Base-by-base conservation (phyloP, 2,329 filamentous ascomycete genomes). In the Monilinia polystroma region DNA sequence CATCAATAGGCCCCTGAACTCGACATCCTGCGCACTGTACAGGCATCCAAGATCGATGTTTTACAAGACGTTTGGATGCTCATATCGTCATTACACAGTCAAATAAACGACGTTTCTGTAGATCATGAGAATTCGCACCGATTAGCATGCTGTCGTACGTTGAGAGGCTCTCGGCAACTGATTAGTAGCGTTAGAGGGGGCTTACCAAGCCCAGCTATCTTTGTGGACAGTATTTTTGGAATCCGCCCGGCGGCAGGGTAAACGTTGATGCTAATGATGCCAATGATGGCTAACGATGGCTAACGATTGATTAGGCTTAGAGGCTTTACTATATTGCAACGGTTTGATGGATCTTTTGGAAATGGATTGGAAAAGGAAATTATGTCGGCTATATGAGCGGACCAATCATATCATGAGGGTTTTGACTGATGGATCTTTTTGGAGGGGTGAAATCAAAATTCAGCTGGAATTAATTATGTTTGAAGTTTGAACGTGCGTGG, bases 81-180 rank as follows among this genome's bases (percentile, higher is more conserved):
- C 23, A 60, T 12, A 38, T 51, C 57, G 57, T 38, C 57, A 60
- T 60, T 49, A 51, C 7, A 26, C 57, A 23, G 57, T 16, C 3
- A 38, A 51, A 23, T 18, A 43, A 60, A 51, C 14, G 11, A 43
- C 20, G 18, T 51, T 35, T 23, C 45, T 20, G 45, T 51, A 5
- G 58, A 52, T 51, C 29, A 26, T 52, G 58, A 52, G 47, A 20
- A 62, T 18, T 62, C 58, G 58, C 58, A 51, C 58, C 58, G 58
- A 62, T 62, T 62, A 52, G 45, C 45, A 62, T 62, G 45, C 47
- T 51, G 45, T 35, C 57, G 20, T 23, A 6, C 32, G 32, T 35
- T 35, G 32, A 35, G 7, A 35, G 32, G 32, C 32, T 35, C 32
- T 35, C 32, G 32, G 32, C 7, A 35, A 35, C 32, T 35, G 32